A percentile compares a stretch with the other conserved stretches of the same genome.
Conservation (phyloP, 2,329 filamentous ascomycete genomes). For the Coniochaeta sp. region DNA sequence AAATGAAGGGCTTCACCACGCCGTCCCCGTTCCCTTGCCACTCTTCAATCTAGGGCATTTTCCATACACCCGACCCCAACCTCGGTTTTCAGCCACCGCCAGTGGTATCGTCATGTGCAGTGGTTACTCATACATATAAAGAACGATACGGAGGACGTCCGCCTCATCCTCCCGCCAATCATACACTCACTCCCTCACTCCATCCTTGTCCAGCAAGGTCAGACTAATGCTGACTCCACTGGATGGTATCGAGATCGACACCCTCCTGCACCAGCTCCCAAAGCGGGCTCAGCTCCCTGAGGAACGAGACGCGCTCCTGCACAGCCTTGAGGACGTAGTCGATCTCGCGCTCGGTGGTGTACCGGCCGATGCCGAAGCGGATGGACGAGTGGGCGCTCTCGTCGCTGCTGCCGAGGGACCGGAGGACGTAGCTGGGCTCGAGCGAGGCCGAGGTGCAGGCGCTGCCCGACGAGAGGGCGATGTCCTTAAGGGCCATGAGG, state of each 20-base stretch:
- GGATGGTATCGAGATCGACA: conserved; percentile 88
- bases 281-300: conserved; percentile 88
- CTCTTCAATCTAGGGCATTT: not conserved
- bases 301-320: conserved; percentile 79
- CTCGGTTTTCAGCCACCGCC: not conserved
- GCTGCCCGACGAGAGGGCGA: conserved; percentile 91
- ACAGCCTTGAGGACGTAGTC: conserved; percentile 97
- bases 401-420: conserved; percentile 90
- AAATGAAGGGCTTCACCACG: not conserved
- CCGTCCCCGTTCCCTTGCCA: not conserved
- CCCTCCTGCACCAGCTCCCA: conserved; percentile 99
- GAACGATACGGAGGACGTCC: not conserved
- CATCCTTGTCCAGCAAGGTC: not conserved
- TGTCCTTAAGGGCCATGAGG: conserved; percentile 96
- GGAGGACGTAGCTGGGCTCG: conserved; percentile 92
- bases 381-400: conserved; percentile 98
- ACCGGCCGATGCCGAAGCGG: conserved; percentile 92
- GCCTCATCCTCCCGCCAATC: not conserved
- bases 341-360: conserved; percentile 91
- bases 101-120: not conserved
- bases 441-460: conserved; percentile 95
- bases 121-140: not conserved
- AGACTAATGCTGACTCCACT: conserved; percentile 89
- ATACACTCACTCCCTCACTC: not conserved
- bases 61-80: not conserved